Base-by-base conservation (phyloP, 2,329 filamentous ascomycete genomes). In the Torrubiellomyces zombiae region DNA sequence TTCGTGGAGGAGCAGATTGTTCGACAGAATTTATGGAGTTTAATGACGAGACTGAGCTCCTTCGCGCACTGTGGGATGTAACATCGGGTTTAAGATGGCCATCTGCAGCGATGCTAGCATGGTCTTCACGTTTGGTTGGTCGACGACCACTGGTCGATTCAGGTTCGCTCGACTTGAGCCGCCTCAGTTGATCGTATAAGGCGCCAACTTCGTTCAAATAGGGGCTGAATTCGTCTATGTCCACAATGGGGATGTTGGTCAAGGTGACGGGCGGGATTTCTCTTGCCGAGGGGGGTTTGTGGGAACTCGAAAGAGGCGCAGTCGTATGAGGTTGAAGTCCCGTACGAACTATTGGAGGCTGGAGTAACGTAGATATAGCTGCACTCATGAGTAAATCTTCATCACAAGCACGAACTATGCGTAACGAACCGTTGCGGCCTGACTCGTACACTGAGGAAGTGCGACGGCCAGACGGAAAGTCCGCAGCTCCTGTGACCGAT, bases 241-340 rank as follows among this genome's bases (percentile, higher is more conserved):
- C 80, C 37, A 95, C 63, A 39, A 78, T 78, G 8, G 75, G 67
- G 22, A 95, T 80, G 39, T 92, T 93, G 6, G 83, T 85, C 31
- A 98, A 60, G 1, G 82, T 75, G 0, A 98, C 89, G 0, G 86
- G 86, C 1, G 86, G 86, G 18, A 98, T 98, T 45, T 98, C 86
- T 48, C 71, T 71, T 11, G 79, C 64, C 1, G 82, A 91, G 1
- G 86, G 86, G 9, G 80, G 75, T 38, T 76, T 86, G 42, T 89
- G 80, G 9, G 74, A 60, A 39, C 70, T 77, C n/a, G 70, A 69
- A 7, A 56, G 48, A 2, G 79, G 68, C 3, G 76, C 71, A 2
- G 74, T 62, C 1, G 75, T 76, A 48, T 91, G 77, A 13, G 85
- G 78, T 27, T 83, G 62, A 24, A 93, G 65, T 28, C 86, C 85